Percentiles rank a stretch among this genome's conserved stretches.
These are phyloP conservation scores for Citrus sp. DNA, from an alignment of 345 rosid genomes.

Conservation along the genomic window DNA sequence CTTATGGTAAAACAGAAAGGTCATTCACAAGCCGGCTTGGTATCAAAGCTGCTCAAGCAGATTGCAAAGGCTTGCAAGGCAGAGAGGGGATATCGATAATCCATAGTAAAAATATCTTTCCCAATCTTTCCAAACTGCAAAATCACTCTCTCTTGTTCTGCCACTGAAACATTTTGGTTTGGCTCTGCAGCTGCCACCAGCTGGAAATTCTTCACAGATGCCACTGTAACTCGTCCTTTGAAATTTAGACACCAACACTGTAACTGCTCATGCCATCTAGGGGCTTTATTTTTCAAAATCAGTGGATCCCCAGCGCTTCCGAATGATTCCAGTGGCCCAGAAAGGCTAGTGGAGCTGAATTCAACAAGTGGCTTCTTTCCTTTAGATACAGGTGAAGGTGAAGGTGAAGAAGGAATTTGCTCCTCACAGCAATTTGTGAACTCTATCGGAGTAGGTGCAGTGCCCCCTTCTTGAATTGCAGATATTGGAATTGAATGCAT, in stretches of 20 bases:
- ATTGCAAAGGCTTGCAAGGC: constrained; percentile 96
- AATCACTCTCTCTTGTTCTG: constrained; percentile 73
- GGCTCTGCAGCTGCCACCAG: constrained; percentile 64
- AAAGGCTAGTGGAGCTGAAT: constrained; percentile 35
- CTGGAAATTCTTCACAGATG: constrained; percentile 95
- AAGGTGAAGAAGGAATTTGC: constrained; percentile 10
- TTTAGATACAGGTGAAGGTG: constrained; percentile 20
- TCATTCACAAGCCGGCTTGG: constrained; percentile 90
- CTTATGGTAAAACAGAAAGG: constrained; percentile 11
- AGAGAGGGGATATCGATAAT: constrained; percentile 85
- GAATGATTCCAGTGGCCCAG: constrained; percentile 18
- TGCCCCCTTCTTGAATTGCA: constrained; percentile 65
- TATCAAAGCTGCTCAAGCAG: constrained; percentile 94
- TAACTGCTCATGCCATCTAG: constrained; percentile 96
- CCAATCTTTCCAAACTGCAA: constrained; percentile 95
- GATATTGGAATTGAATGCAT: constrained; percentile 61
- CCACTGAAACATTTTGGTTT: constrained; percentile 44
- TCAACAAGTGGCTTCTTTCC: constrained; percentile 38
- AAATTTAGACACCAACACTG: constrained; percentile 96
- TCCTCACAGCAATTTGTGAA: constrained; percentile 26
- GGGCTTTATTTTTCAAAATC: constrained; percentile 78
- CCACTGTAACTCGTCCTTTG: constrained; percentile 88
- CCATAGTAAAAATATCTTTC: constrained; percentile 94
- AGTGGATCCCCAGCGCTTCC: constrained; percentile 33
- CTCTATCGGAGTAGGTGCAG: constrained; percentile 50